Evolutionary conservation across 1,284 basidiomycete species (phyloP).

Genomic region (Fistulina hepatica): DNA sequence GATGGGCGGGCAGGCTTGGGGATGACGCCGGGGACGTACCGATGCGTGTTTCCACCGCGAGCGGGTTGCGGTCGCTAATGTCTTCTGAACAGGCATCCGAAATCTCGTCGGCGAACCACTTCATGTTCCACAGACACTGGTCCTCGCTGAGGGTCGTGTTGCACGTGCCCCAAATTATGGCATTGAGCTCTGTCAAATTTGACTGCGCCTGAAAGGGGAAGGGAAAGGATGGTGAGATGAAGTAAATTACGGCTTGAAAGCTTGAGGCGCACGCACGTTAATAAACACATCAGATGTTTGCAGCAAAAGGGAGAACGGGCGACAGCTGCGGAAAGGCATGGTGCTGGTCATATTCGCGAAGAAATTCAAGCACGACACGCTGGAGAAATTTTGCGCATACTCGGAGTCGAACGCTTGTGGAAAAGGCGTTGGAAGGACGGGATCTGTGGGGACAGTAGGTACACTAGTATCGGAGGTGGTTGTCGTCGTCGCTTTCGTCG

Average conservation of each 20-base stretch:
- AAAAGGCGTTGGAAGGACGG: conserved; percentile 55
- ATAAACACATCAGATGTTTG: conserved; percentile 49
- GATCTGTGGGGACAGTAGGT: conserved; percentile 32
- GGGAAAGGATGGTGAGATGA: conserved; percentile 3
- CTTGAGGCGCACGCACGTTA: conserved; percentile 31
- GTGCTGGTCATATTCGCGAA: conserved; percentile 62
- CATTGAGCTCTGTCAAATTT: conserved; percentile 54
- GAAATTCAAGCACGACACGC: conserved; percentile 51
- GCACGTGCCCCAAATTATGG: conserved; percentile 67
- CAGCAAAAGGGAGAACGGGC: conserved; percentile 65
- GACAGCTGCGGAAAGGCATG: conserved; percentile 51
- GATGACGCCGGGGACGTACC: conserved; percentile 28
- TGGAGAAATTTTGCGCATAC: conserved; percentile 53
- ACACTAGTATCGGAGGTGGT: conserved; percentile 16
- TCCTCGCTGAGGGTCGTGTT: conserved; percentile 40
- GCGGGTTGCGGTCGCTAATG: conserved; percentile 35
- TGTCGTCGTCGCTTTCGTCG: conserved; percentile 8
- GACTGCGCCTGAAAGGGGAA: conserved; percentile 38
- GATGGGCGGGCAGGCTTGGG: neutral
- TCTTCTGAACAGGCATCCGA: conserved; percentile 41
- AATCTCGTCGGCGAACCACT: conserved; percentile 41
- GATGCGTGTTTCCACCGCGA: conserved; percentile 39
- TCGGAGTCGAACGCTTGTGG: conserved; percentile 65
- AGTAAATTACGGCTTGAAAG: too few relatives aligned
- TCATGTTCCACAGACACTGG: conserved; percentile 52